Conservation (phyloP, 2,329 filamentous ascomycete species). For the Eurotiales sp. region DNA sequence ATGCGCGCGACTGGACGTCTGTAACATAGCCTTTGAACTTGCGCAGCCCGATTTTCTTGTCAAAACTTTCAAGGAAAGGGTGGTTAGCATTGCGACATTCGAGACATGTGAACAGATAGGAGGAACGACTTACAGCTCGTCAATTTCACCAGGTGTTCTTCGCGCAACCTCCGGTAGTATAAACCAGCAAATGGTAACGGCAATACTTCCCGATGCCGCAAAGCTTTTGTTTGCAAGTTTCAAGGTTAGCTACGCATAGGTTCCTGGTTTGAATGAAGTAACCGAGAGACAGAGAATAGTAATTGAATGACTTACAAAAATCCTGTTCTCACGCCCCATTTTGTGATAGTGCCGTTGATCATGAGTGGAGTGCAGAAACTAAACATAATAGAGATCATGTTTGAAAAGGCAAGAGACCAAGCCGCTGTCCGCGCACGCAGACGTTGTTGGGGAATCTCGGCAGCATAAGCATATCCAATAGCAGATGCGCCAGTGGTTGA, state of each 20-base stretch:
- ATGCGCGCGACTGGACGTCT: constrained; percentile 27
- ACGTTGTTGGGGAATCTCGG: constrained; percentile 40
- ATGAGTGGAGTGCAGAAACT: constrained; percentile 45
- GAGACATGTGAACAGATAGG: neutral
- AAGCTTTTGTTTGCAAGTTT: constrained; percentile 27
- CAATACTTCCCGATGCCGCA: constrained; percentile 28
- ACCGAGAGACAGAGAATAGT: neutral
- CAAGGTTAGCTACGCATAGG: neutral
- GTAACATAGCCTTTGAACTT: constrained; percentile 36
- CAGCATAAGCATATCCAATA: constrained; percentile 43
- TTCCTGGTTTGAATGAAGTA: neutral
- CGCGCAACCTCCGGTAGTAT: constrained; percentile 53
- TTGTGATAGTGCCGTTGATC: constrained; percentile 35
- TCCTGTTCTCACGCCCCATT: constrained; percentile 46
- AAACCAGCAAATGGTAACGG: constrained; percentile 40
- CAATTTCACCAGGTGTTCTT: constrained; percentile 47
- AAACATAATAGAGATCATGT: constrained; percentile 42
- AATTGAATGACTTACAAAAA: constrained; percentile 42
- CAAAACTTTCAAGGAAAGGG: constrained; percentile 18
- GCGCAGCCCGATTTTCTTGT: constrained; percentile 34
- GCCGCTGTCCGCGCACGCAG: constrained; percentile 39
- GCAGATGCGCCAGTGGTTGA: constrained; percentile 42
- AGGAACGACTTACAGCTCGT: constrained; percentile 33
- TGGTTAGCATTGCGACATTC: neutral
- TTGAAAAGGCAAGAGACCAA: constrained; percentile 39